Evolutionary conservation across 2,329 filamentous ascomycete genomes (phyloP).

Genomic region (Alternaria viburni): DNA sequence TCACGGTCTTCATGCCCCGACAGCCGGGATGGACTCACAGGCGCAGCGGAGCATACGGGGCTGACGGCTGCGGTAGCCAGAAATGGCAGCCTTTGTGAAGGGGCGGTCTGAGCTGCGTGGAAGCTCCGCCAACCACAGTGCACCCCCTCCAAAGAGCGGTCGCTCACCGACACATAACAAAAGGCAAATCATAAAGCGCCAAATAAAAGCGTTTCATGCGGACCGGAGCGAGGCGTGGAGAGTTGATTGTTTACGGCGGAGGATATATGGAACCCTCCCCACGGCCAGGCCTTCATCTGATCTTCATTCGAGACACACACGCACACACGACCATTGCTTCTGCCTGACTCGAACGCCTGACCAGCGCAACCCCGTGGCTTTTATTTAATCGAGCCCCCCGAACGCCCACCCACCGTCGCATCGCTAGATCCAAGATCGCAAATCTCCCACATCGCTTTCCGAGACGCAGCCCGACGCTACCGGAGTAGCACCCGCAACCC

Average conservation of each 20-base stretch:
- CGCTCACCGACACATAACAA: conserved; percentile 35
- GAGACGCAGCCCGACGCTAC: conserved; percentile 20
- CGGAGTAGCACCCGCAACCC: conserved; percentile 23
- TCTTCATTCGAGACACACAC: conserved; percentile 38
- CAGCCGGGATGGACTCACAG: conserved; percentile 32
- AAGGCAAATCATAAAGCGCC: conserved; percentile 40
- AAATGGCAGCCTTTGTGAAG: conserved; percentile 27
- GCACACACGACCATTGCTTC: conserved; percentile 37
- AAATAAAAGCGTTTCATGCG: conserved; percentile 34
- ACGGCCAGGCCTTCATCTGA: conserved; percentile 39
- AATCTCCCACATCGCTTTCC: conserved; percentile 7
- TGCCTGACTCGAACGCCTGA: conserved; percentile 47
- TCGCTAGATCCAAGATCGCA: conserved; percentile 12
- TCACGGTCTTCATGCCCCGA: conserved; percentile 34
- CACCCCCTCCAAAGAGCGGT: conserved; percentile 34
- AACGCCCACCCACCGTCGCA: conserved; percentile 10
- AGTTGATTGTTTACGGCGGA: conserved; percentile 23
- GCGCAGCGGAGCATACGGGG: conserved; percentile 28
- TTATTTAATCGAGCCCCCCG: conserved; percentile 18
- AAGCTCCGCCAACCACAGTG: conserved; percentile 26
- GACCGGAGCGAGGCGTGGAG: conserved; percentile 30
- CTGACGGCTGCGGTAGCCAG: conserved; percentile 28
- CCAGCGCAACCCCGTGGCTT: conserved; percentile 8
- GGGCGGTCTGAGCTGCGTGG: conserved; percentile 16
- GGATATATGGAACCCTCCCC: conserved; percentile 43